phyloP scores from a whole-genome alignment of 306 rosid species.

The Glycine soja region DNA sequence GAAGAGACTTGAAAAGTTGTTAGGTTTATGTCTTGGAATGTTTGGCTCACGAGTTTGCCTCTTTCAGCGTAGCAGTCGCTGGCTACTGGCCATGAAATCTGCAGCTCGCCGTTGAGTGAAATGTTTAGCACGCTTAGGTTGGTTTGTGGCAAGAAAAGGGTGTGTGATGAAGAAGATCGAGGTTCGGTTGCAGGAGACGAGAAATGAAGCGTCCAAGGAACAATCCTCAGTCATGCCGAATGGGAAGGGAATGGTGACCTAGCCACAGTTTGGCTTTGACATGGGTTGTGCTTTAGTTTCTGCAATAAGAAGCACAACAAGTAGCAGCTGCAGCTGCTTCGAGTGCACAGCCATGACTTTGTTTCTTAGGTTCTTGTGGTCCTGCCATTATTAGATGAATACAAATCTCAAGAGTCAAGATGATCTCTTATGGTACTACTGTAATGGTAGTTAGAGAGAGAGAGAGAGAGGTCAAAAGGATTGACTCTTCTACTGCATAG shows the following conservation, averaged over 20 bases:
- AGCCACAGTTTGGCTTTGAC: constrained; percentile 9
- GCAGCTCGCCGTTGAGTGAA: constrained; percentile 48
- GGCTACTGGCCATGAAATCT: constrained; percentile 14
- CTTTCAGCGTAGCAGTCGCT: constrained; percentile 6
- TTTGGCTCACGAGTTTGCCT: background rate
- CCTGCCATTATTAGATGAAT: background rate
- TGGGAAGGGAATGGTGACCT: constrained; percentile 40
- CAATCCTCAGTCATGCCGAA: constrained; percentile 40
- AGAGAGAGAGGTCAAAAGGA: background rate
- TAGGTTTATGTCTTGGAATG: background rate
- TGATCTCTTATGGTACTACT: too few species aligned
- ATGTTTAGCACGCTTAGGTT: background rate
- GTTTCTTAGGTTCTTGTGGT: background rate
- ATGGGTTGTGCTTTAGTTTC: constrained; percentile 15
- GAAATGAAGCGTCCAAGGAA: constrained; percentile 41
- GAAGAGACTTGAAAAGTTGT: constrained; percentile 26
- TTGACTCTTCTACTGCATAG: background rate
- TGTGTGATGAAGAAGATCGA: background rate
- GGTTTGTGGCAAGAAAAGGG: background rate
- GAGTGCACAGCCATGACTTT: background rate
- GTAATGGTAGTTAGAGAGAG: too few species aligned
- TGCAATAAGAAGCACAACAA: background rate
- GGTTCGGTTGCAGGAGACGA: constrained; percentile 28
- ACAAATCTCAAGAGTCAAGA: background rate
- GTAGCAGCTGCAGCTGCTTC: background rate